These are phyloP conservation scores for Sugiyamaella japonica DNA, from an alignment of 1,139 yeast genomes.

Conservation along the genomic window DNA sequence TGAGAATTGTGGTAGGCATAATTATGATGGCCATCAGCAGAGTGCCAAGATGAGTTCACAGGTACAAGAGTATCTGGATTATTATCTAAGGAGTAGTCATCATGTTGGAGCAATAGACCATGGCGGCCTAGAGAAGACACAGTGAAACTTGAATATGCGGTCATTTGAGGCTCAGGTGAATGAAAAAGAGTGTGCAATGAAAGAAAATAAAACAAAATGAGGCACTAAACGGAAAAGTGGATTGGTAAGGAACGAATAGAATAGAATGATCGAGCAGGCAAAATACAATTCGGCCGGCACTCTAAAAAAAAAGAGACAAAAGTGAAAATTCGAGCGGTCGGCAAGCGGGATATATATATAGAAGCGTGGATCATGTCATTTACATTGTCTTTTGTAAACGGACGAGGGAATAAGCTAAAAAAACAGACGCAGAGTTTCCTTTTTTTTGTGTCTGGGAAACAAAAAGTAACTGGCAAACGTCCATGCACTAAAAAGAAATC, in stretches of 20 bases:
- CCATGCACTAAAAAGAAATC: constrained; percentile 10
- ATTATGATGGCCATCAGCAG: not conserved
- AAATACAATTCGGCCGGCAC: too few species aligned
- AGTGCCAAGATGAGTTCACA: constrained; percentile 7
- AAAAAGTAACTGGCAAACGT: constrained; percentile 10
- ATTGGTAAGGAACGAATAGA: not conserved
- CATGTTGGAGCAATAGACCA: constrained; percentile 11
- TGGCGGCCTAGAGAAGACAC: constrained; percentile 16
- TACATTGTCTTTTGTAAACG: not conserved
- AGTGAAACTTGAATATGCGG: constrained; percentile 4
- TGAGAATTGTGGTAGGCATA: not conserved
- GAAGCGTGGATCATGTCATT: not conserved
- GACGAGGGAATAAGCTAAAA: not conserved
- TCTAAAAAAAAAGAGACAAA: not conserved
- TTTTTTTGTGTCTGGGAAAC: not conserved
- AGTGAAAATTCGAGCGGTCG: not conserved
- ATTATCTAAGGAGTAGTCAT: constrained; percentile 4
- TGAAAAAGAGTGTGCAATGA: not conserved
- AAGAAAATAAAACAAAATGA: not conserved
- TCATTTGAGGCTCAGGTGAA: constrained; percentile 1
- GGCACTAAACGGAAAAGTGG: not conserved
- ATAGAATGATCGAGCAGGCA: too few species aligned
- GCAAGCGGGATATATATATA: constrained; percentile 4
- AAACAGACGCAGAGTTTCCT: not conserved
- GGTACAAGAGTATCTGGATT: not conserved